Evolutionary conservation across 441 rosid species (phyloP).

Genomic region (Pelargonium citronellum): DNA sequence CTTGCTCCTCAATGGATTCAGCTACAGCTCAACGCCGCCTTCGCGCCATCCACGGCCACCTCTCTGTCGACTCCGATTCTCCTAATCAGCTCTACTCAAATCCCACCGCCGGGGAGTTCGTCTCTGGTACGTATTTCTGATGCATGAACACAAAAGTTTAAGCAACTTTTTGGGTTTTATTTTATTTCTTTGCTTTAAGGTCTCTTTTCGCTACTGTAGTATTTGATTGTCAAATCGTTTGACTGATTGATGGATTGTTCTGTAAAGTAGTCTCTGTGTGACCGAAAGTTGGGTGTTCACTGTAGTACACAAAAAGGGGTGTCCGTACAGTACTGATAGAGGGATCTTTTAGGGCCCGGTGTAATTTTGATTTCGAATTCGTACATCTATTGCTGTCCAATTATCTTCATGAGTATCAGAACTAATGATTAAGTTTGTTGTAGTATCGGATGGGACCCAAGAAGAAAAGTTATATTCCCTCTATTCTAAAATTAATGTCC

Average conservation of each 20-base stretch:
- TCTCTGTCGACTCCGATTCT: conserved; percentile 39
- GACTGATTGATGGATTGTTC: no score
- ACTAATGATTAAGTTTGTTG: neutral
- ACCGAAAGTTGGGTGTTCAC: no score
- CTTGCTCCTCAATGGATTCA: conserved; percentile 19
- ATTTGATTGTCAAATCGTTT: no score
- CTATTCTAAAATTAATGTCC: no score
- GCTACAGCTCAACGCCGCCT: conserved; percentile 75
- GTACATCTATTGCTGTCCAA: neutral
- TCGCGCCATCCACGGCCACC: conserved; percentile 57
- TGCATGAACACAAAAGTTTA: no score
- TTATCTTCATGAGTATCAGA: neutral
- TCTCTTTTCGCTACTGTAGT: no score
- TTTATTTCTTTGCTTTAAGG: no score
- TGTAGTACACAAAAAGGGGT: neutral
- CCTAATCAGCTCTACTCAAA: conserved; percentile 37
- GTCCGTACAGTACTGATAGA: neutral
- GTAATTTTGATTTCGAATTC: neutral
- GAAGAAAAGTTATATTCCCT: no score
- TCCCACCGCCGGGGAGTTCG: conserved; percentile 75
- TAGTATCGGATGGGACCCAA: no score
- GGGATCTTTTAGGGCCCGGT: neutral
- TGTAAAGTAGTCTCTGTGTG: no score
- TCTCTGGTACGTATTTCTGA: conserved; percentile 39
- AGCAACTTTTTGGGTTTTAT: no score